These are phyloP conservation scores for Byssoonygena ceratinophila DNA, from an alignment of 2,329 filamentous ascomycete genomes.

Conservation along the genomic window DNA sequence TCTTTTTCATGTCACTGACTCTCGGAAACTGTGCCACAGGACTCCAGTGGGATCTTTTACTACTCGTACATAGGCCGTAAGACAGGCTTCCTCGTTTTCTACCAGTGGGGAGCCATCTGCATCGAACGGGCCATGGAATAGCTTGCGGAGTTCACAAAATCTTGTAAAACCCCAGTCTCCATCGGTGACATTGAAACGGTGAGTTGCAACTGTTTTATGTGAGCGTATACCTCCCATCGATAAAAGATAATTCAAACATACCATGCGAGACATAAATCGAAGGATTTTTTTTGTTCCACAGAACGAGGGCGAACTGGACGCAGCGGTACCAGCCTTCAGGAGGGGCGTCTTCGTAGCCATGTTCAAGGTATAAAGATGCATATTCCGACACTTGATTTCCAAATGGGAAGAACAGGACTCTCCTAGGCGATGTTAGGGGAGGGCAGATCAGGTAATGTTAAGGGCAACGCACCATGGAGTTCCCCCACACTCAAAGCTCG, in stretches of 20 bases:
- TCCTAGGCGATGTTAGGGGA: slow-evolving; percentile 46
- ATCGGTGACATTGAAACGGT: slow-evolving; percentile 92
- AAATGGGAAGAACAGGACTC: slow-evolving; percentile 86
- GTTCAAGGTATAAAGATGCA: slow-evolving; percentile 91
- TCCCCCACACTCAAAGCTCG: slow-evolving; percentile 73
- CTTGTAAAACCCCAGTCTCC: slow-evolving; percentile 98
- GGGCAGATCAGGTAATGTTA: not conserved
- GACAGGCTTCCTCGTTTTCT: slow-evolving; percentile 38
- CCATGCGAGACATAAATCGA: slow-evolving; percentile 65
- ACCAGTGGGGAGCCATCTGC: slow-evolving; percentile 48
- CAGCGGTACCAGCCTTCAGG: slow-evolving; percentile 95
- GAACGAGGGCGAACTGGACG: slow-evolving; percentile 84
- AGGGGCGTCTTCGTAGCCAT: slow-evolving; percentile 67
- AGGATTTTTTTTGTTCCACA: slow-evolving; percentile 93
- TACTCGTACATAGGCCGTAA: slow-evolving; percentile 41
- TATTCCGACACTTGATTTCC: slow-evolving; percentile 82
- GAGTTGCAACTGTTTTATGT: slow-evolving; percentile 57
- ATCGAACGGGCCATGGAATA: slow-evolving; percentile 72
- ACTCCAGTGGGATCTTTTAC: slow-evolving; percentile 42
- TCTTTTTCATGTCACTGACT: slow-evolving; percentile 23
- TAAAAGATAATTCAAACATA: slow-evolving; percentile 27
- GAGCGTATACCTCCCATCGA: slow-evolving; percentile 11
- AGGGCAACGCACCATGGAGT: slow-evolving; percentile 61
- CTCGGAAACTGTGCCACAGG: slow-evolving; percentile 39
- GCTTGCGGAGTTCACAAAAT: slow-evolving; percentile 75